Evolutionary conservation across 2,329 filamentous ascomycete genomes (phyloP), one percentile per base, ranked within the genome.

Genomic region (Penicillium occitanis): DNA sequence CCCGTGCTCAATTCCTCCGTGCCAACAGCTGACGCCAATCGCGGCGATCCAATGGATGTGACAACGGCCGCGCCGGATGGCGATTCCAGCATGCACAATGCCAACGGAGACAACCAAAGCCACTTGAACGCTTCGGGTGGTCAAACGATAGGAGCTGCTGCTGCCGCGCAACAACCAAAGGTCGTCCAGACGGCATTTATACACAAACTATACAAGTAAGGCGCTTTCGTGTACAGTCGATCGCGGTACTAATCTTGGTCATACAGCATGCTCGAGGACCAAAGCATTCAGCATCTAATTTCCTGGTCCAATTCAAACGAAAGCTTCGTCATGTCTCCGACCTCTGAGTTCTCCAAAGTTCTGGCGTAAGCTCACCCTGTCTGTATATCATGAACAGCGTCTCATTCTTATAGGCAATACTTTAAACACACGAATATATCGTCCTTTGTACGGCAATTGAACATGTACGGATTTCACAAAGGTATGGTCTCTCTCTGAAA

Each of bases 401-500:
- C n/a, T 55, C 14, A 50, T 40, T 48, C 33, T 48, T 11, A 10
- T 35, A 97, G 94, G 64, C 93, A 96, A 87, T 99, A 99, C 77
- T 99, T 99, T 79, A 99, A 99, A 75, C 95, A 99, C 77, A 99
- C 94, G 71, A 99, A 99, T 75, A 97, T 98, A 68, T 98, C 95
- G 11, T 98, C 95, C 0, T 99, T 99, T 77, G 95, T 99, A 60
- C 88, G 95, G 59, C 95, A 99, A 80, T 82, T 99, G 61, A 99
- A 99, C 77, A 99, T 99, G 95, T 99, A 99, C 73, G 95, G 95
- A 6, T 99, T 99, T 79, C 95, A 99, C 77, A 99, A 99, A 91
- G 93, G 93, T 96, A 79, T 60, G 5, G 77, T 70, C 64, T 28
- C 68, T 30, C 55, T 46, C 17, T 25, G 22, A 55, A 28, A 35